A percentile compares a stretch with the other conserved stretches of the same genome.
phyloP scores from a whole-genome alignment of 73 alveolate genomes.

The Diophrys appendiculata region DNA sequence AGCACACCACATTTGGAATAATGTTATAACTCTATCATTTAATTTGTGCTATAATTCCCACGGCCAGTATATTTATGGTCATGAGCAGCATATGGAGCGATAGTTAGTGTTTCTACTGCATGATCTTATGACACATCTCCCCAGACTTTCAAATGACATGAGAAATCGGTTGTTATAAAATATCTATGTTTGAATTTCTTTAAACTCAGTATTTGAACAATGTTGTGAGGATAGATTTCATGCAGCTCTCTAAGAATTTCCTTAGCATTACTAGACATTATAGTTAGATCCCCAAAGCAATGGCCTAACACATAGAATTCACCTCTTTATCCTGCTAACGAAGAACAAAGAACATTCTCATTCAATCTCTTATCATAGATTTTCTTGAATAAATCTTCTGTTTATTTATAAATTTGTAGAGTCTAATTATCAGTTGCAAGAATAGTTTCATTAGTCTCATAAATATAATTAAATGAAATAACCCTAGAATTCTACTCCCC shows the following conservation, averaged over 20 bases:
- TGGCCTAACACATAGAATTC: background rate
- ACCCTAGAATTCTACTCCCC: background rate
- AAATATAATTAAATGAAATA: no score
- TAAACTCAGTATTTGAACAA: background rate
- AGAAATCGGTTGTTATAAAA: background rate
- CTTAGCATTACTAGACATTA: background rate
- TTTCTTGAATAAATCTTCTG: background rate
- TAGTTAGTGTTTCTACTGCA: constrained; percentile 1
- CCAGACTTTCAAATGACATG: background rate
- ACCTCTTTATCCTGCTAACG: background rate
- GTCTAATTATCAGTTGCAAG: background rate
- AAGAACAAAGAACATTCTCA: background rate
- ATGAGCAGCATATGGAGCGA: background rate
- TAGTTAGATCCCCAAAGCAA: background rate
- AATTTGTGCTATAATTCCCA: background rate
- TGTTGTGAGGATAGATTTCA: background rate
- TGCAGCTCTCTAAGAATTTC: background rate
- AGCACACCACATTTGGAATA: background rate
- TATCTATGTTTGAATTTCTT: background rate
- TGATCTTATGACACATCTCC: background rate
- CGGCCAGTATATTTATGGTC: background rate
- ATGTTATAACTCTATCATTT: background rate
- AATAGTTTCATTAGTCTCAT: background rate
- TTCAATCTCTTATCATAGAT: background rate
- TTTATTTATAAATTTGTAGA: no score